phyloP scores from a whole-genome alignment of 2,329 filamentous ascomycete genomes.

The Aureobasidium sp. region DNA sequence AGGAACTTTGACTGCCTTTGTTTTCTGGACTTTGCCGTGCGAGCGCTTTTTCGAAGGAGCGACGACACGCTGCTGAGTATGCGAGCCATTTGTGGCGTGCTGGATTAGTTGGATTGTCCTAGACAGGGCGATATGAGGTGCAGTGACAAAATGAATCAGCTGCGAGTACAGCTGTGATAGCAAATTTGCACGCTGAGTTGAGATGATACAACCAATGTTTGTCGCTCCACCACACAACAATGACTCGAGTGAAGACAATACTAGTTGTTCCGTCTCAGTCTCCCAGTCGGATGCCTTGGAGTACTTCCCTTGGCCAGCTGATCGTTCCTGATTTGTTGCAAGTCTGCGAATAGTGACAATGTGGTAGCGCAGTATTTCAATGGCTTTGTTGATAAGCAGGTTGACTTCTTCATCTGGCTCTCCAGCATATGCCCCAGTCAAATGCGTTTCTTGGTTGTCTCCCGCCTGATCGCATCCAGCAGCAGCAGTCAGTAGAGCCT shows the following conservation, averaged over 20 bases:
- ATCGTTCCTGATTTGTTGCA: neutral
- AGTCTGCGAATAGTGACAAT: neutral
- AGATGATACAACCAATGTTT: conserved; percentile 16
- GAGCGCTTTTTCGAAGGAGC: neutral
- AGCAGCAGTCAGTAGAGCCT: conserved; percentile 8
- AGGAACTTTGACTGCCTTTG: neutral
- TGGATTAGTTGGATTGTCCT: neutral
- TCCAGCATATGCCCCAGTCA: neutral
- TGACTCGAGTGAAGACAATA: conserved; percentile 4
- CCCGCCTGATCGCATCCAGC: neutral
- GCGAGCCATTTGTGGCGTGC: neutral
- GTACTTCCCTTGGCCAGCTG: neutral
- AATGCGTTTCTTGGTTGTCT: neutral
- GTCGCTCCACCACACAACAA: conserved; percentile 13
- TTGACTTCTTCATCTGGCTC: conserved; percentile 13
- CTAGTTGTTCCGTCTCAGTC: conserved; percentile 6
- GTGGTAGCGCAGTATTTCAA: conserved; percentile 12
- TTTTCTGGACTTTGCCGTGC: neutral
- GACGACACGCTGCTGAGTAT: neutral
- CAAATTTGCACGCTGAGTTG: conserved; percentile 6
- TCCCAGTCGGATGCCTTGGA: neutral
- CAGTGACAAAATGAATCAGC: neutral
- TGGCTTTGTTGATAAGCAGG: conserved; percentile 15
- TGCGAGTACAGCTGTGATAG: conserved; percentile 16
- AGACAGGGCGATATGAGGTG: neutral